Conservation (phyloP, 73 alveolate species). For the Paramecium pentaurelia region DNA sequence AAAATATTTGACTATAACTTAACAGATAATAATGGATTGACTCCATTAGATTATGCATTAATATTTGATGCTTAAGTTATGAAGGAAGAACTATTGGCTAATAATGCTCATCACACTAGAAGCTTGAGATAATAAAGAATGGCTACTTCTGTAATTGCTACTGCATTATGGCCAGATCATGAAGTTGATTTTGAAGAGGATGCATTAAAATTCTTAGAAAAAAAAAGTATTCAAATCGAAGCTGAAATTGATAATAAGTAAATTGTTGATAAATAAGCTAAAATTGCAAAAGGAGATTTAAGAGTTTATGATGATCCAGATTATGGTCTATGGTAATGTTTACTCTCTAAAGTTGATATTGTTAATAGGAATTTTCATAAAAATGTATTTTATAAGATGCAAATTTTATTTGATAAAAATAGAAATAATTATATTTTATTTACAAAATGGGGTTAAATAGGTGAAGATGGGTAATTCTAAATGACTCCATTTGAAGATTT, state of each 20-base stretch:
- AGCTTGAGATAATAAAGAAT: constrained; percentile 14
- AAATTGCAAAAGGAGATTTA: neutral
- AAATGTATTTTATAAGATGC: constrained; percentile 94
- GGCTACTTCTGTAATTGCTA: constrained; percentile 28
- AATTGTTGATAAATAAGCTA: neutral
- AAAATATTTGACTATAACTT: constrained; percentile 30
- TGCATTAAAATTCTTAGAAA: constrained; percentile 64
- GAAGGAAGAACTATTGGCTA: constrained; percentile 61
- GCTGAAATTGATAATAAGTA: neutral
- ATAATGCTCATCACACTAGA: constrained; percentile 24
- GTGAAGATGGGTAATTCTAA: constrained; percentile 93
- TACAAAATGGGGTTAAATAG: constrained; percentile 98
- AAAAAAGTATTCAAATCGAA: neutral
- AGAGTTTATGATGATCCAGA: neutral
- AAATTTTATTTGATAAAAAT: constrained; percentile 90
- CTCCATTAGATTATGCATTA: constrained; percentile 79
- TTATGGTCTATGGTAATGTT: constrained; percentile 81
- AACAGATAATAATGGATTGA: constrained; percentile 78
- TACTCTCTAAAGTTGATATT: constrained; percentile 94
- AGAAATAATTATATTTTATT: constrained; percentile 90
- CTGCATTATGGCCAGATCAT: constrained; percentile 58
- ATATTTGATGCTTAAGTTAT: constrained; percentile 64
- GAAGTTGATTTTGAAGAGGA: constrained; percentile 70
- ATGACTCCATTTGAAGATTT: constrained; percentile 88
- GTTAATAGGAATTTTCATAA: constrained; percentile 92